A percentile compares a stretch with the other conserved stretches of the same genome.
Evolutionary conservation across 1,139 yeast genomes (phyloP).

Genomic region (Lodderomyces margitis): DNA sequence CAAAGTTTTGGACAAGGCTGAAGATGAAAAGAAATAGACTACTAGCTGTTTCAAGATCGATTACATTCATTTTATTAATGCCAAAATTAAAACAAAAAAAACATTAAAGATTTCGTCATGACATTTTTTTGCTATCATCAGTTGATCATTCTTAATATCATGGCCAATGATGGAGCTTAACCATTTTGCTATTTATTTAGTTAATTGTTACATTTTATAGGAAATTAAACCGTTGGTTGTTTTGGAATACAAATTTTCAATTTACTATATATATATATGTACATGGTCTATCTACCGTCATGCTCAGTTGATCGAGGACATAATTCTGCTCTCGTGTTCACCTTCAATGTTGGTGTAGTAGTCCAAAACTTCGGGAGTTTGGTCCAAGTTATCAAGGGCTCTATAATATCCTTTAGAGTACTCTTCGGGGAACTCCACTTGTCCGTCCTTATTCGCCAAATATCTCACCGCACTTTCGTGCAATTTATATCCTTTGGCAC

Average conservation of each 20-base stretch:
- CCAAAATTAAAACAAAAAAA: too few species aligned
- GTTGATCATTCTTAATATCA: background rate
- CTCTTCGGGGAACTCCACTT: constrained; percentile 54
- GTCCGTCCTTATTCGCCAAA: constrained; percentile 60
- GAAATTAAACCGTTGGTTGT: background rate
- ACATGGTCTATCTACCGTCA: too few species aligned
- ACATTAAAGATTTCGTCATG: constrained; percentile 2
- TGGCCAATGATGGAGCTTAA: background rate
- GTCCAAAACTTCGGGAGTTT: constrained; percentile 76
- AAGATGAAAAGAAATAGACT: constrained; percentile 24
- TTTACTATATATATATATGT: background rate
- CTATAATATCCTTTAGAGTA: constrained; percentile 52
- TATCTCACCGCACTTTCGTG: constrained; percentile 71
- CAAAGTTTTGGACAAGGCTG: constrained; percentile 52
- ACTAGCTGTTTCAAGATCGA: too few species aligned
- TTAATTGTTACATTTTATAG: background rate
- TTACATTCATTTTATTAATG: too few species aligned
- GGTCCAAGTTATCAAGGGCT: constrained; percentile 63
- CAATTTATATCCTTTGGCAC: constrained; percentile 54
- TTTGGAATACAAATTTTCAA: background rate
- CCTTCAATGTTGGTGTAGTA: constrained; percentile 58
- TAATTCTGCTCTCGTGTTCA: constrained; percentile 13
- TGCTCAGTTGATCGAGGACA: constrained; percentile 6
- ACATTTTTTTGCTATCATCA: background rate
- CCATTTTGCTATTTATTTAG: background rate